Conservation (phyloP, 441 rosid species). For the Jatropha multifida region DNA sequence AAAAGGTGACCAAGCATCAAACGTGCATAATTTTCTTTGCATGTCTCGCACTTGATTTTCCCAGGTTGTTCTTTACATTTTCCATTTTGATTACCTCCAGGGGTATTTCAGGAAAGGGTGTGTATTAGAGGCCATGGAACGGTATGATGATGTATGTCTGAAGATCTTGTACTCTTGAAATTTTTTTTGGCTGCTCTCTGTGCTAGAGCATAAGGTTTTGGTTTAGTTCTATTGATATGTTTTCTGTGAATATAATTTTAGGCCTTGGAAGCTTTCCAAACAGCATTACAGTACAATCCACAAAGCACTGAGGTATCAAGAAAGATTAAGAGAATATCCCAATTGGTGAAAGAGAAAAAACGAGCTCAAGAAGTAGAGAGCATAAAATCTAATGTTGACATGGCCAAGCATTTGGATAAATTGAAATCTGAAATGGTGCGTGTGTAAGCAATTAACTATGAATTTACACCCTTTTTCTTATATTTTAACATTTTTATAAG, state of each 20-base stretch:
- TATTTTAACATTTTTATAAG: conserved; percentile 4
- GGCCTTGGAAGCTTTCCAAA: conserved; percentile 85
- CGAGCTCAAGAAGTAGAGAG: conserved; percentile 83
- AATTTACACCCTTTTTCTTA: background rate
- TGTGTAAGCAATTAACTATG: conserved; percentile 10
- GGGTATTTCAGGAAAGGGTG: conserved; percentile 96
- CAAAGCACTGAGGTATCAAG: conserved; percentile 85
- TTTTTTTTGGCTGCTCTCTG: conserved; percentile 6
- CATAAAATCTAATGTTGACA: conserved; percentile 70
- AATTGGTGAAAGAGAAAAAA: conserved; percentile 74
- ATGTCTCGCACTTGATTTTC: background rate
- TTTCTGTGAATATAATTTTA: conserved; percentile 24
- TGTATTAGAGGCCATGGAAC: conserved; percentile 93
- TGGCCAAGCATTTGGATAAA: conserved; percentile 69
- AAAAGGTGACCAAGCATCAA: conserved; percentile 52
- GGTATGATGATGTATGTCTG: conserved; percentile 68
- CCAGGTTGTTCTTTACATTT: conserved; percentile 7
- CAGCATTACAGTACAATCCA: conserved; percentile 67
- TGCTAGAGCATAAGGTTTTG: conserved; percentile 4
- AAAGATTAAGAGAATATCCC: conserved; percentile 79
- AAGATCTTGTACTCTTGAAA: conserved; percentile 8
- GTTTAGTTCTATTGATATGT: conserved; percentile 19
- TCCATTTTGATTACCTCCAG: conserved; percentile 40
- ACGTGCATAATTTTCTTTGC: background rate
- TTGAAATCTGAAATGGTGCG: conserved; percentile 82